Percentiles rank a stretch among this genome's conserved stretches.
Conservation (phyloP, 164 flowering plant genomes). For the Malania oleifera region DNA sequence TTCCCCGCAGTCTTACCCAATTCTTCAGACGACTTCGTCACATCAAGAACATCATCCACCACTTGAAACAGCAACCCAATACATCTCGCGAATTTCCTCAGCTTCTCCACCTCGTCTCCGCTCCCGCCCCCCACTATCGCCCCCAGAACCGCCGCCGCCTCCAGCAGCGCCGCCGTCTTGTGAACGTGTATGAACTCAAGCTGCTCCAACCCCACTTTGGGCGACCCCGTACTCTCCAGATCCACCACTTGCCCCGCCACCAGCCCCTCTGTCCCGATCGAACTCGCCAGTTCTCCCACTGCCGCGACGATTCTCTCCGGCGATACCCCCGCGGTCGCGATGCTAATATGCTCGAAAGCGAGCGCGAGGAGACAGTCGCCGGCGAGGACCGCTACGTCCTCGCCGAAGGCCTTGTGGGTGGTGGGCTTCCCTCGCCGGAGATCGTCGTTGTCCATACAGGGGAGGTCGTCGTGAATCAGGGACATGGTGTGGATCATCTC, state of each 20-base stretch:
- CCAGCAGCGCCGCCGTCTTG: conserved; percentile 10
- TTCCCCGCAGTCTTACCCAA: conserved; percentile 4
- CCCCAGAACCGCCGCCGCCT: neutral
- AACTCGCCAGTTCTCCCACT: conserved; percentile 49
- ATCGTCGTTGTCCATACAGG: conserved; percentile 83
- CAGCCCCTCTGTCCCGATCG: conserved; percentile 16
- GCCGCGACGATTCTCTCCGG: conserved; percentile 39
- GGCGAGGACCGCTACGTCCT: conserved; percentile 65
- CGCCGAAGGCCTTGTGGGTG: conserved; percentile 69
- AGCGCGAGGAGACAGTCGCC: conserved; percentile 71
- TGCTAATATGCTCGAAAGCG: conserved; percentile 61
- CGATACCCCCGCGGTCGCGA: conserved; percentile 36
- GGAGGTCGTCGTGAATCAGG: conserved; percentile 72
- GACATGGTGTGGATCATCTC: conserved; percentile 93
- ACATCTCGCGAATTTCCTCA: neutral
- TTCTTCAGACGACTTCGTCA: neutral
- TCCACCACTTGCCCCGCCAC: conserved; percentile 55
- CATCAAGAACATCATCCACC: conserved; percentile 2
- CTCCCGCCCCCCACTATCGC: neutral
- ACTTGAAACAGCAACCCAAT: conserved; percentile 3
- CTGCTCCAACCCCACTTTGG: conserved; percentile 1
- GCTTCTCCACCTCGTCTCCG: neutral
- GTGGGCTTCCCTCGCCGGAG: conserved; percentile 75
- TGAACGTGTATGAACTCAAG: conserved; percentile 1
- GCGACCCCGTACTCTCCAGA: neutral